A percentile compares a stretch with the other conserved stretches of the same genome.
Conservation (phyloP, 2,329 filamentous ascomycete species). For the Sporothrix phasma region DNA sequence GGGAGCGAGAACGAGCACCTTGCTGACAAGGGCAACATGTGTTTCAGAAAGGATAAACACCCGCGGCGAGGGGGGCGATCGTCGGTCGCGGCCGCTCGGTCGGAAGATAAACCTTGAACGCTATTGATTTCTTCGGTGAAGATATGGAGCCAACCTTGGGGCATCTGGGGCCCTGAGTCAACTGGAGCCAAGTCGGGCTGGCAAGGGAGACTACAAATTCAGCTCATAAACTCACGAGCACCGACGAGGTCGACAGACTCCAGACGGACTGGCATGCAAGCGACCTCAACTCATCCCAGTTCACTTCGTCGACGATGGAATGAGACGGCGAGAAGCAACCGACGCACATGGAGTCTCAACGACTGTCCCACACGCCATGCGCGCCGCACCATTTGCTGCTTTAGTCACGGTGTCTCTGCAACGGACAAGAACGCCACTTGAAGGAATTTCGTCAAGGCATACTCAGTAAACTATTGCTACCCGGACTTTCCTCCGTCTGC, state of each 20-base stretch:
- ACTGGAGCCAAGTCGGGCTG: background rate
- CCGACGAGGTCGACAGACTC: background rate
- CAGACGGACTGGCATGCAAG: background rate
- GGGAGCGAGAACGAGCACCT: background rate
- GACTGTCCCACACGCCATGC: background rate
- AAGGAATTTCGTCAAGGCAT: background rate
- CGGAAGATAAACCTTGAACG: background rate
- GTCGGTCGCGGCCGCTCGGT: background rate
- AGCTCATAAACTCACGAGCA: background rate
- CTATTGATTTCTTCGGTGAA: background rate
- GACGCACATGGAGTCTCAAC: constrained; percentile 1
- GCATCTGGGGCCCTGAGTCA: background rate
- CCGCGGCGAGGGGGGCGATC: background rate
- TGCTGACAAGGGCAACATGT: background rate
- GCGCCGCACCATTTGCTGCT: background rate
- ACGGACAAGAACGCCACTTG: background rate
- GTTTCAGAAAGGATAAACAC: constrained; percentile 8
- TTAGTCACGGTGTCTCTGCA: background rate
- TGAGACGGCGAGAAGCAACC: background rate
- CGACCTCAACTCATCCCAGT: background rate
- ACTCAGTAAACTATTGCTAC: background rate
- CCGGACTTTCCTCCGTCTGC: background rate
- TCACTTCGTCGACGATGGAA: background rate
- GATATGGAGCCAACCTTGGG: background rate
- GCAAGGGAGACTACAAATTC: background rate